Base-by-base conservation (phyloP, 176 grass and related monocot genomes). In the Otatea glauca region DNA sequence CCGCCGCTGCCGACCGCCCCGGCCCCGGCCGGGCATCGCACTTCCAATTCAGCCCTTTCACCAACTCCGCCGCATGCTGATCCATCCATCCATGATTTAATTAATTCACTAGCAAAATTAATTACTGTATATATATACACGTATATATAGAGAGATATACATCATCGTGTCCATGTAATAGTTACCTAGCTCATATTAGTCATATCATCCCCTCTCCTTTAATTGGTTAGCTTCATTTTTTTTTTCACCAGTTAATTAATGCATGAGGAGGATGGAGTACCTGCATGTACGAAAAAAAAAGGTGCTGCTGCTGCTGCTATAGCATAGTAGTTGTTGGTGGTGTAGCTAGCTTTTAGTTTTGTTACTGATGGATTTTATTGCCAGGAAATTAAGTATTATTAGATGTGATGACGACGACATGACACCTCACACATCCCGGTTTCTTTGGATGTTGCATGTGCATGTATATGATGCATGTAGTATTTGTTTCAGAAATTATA, bases 41-140 rank as follows among this genome's bases (percentile, higher is more conserved):
- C 76, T 38, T 87, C 75, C 56, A 59, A 23, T 89, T 89, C 80
- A 86, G 56, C 59, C 79, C 68, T 86, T 62, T 83, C 80, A 66
- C 92, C 58, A 68, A 94, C 7, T 81, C 83, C 0, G 83, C 92
- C 44, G 82, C 88, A 29, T 86, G 85, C 75, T 93, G 64, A 80
- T 54, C 7, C 27, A 44, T 48, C 45, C 45, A 56, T 45, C n/a
- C 53, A 53, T 56, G 29, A 18, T 48, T 55, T n/a, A n/a, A n/a
- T 20, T 80, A 12, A 70, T 42, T 64, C 43, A 21, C n/a, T n/a
- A n/a, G n/a, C n/a, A n/a, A n/a, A n/a, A n/a, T 21, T 34, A 34
- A 34, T 55, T 18, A 18, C n/a, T n/a, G n/a, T n/a, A n/a, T 23
- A 9, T 24, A 6, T 0, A 43, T n/a, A n/a, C n/a, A n/a, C n/a